Conservation (phyloP, 2,329 filamentous ascomycete species). For the Aspergillus sp. region DNA sequence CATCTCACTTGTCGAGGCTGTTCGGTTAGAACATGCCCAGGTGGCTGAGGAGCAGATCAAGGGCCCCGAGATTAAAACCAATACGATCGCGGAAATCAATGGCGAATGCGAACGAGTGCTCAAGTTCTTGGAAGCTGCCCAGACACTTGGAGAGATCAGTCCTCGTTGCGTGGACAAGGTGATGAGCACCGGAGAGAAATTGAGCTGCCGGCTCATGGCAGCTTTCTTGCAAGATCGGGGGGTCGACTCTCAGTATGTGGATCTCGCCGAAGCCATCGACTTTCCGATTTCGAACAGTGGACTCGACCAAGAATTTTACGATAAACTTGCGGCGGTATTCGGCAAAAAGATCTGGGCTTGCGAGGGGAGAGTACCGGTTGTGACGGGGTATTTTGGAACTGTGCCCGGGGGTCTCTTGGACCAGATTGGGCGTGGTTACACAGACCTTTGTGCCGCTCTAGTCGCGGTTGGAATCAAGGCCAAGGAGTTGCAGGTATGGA, state of each 20-base stretch:
- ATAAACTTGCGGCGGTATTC: slow-evolving; percentile 53
- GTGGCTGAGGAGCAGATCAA: slow-evolving; percentile 59
- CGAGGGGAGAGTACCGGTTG: slow-evolving; percentile 60
- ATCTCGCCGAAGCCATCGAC: slow-evolving; percentile 74
- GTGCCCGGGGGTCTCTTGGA: slow-evolving; percentile 86
- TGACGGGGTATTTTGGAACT: slow-evolving; percentile 91
- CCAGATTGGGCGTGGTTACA: slow-evolving; percentile 90
- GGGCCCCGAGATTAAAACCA: slow-evolving; percentile 48
- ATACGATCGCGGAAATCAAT: slow-evolving; percentile 60
- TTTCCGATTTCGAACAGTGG: slow-evolving; percentile 47
- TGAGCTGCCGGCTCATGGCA: slow-evolving; percentile 88
- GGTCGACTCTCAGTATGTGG: slow-evolving; percentile 80
- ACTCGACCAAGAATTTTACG: slow-evolving; percentile 63
- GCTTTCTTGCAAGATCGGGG: slow-evolving; percentile 71
- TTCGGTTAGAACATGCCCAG: slow-evolving; percentile 71
- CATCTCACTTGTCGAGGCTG: slow-evolving; percentile 66
- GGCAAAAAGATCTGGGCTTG: slow-evolving; percentile 58
- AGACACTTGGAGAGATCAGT: slow-evolving; percentile 60
- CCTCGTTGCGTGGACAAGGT: slow-evolving; percentile 76
- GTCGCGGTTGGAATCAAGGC: slow-evolving; percentile 83
- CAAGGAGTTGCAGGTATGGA: slow-evolving; percentile 92
- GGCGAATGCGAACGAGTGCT: slow-evolving; percentile 71
- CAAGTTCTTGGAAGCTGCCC: slow-evolving; percentile 61
- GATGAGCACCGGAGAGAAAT: slow-evolving; percentile 89
- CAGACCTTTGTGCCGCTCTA: slow-evolving; percentile 87